A percentile compares a stretch with the other conserved stretches of the same genome.
phyloP scores from a whole-genome alignment of 2,329 filamentous ascomycete genomes.

The Bipolaris victoriae region DNA sequence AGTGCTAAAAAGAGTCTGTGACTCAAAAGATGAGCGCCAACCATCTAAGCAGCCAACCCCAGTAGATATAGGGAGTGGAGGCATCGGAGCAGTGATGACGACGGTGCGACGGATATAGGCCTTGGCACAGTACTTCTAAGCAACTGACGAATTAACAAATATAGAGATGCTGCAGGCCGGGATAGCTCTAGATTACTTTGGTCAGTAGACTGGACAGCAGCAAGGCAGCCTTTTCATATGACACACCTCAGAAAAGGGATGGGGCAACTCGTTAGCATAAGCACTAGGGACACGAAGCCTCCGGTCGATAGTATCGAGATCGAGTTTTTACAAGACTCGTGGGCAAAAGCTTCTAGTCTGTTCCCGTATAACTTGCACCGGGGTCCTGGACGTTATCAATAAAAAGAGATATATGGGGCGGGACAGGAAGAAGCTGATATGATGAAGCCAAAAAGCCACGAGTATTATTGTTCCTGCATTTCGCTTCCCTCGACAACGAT shows the following conservation, averaged over 20 bases:
- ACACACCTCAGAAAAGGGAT: slow-evolving; percentile 38
- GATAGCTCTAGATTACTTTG: slow-evolving; percentile 29
- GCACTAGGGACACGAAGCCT: slow-evolving; percentile 37
- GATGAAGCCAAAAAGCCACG: slow-evolving; percentile 10
- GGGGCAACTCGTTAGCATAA: slow-evolving; percentile 44
- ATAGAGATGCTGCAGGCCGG: slow-evolving; percentile 37
- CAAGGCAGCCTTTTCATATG: slow-evolving; percentile 40
- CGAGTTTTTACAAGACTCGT: slow-evolving; percentile 24
- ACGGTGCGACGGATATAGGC: slow-evolving; percentile 15
- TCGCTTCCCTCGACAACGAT: slow-evolving; percentile 6
- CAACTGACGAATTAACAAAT: slow-evolving; percentile 30
- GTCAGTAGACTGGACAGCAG: slow-evolving; percentile 36
- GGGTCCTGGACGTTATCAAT: slow-evolving; percentile 34
- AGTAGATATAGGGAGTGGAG: slow-evolving; percentile 34
- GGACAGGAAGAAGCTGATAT: no score
- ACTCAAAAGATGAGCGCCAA: slow-evolving; percentile 8
- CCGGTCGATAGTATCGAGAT: slow-evolving; percentile 29
- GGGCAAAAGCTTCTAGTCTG: slow-evolving; percentile 15
- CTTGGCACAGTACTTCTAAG: slow-evolving; percentile 28
- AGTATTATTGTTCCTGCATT: slow-evolving; percentile 27
- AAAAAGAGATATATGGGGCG: slow-evolving; percentile 6
- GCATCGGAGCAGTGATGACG: slow-evolving; percentile 34
- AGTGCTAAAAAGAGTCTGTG: slow-evolving; percentile 20
- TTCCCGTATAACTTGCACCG: slow-evolving; percentile 39
- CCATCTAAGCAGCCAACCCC: slow-evolving; percentile 21